Evolutionary conservation across 805 yeast genomes (phyloP).

Genomic region (Limtongia smithiae): DNA sequence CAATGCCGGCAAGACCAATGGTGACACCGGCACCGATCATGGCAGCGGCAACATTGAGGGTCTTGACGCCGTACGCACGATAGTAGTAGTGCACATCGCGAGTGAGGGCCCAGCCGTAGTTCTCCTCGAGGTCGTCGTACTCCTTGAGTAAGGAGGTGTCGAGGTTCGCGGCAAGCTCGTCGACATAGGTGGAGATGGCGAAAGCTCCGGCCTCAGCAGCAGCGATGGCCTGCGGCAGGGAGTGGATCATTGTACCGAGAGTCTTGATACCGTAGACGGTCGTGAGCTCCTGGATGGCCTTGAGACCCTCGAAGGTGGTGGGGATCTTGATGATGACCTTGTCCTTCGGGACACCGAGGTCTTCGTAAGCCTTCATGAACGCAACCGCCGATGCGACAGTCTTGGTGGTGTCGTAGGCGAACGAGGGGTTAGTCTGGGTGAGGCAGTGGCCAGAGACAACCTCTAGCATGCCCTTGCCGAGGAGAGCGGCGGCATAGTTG

Average conservation of each 20-base stretch:
- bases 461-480: constrained; percentile 40
- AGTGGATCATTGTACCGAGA: constrained; percentile 41
- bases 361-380: constrained; percentile 37
- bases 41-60: constrained; percentile 39
- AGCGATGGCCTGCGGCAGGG: constrained; percentile 39
- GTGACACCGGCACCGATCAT: constrained; percentile 36
- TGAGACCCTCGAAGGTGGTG: constrained; percentile 39
- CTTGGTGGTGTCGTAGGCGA: constrained; percentile 34
- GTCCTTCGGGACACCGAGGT: constrained; percentile 36
- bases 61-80: constrained; percentile 36
- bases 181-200: constrained; percentile 41
- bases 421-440: constrained; percentile 40
- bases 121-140: constrained; percentile 30
- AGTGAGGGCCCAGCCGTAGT: constrained; percentile 36
- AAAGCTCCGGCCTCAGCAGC: constrained; percentile 41
- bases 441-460: constrained; percentile 43
- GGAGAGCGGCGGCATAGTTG: constrained; percentile 46
- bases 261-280: constrained; percentile 33
- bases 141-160: constrained; percentile 34
- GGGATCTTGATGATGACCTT: constrained; percentile 40
- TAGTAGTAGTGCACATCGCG: constrained; percentile 39
- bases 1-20: constrained; percentile 38
- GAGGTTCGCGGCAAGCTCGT: constrained; percentile 33
- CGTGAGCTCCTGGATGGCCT: constrained; percentile 36
- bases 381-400: constrained; percentile 33